Evolutionary conservation across 176 grass and related monocot genomes (phyloP).

Genomic region (Carex littledalei): DNA sequence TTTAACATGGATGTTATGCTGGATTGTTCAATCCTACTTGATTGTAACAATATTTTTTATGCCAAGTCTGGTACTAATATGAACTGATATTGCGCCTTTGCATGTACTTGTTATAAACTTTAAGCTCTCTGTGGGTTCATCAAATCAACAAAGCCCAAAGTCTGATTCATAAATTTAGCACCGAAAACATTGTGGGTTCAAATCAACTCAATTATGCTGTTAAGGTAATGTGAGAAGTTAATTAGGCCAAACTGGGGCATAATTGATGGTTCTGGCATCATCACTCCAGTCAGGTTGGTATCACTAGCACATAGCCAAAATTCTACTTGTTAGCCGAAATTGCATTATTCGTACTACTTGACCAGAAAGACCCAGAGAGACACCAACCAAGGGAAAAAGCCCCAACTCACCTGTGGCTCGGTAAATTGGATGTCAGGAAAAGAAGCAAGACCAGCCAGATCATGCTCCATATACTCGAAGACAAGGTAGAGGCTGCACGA

Average conservation of each 20-base stretch:
- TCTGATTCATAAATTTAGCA: not conserved
- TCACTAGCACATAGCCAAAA: not conserved
- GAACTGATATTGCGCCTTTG: not conserved
- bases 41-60: not conserved
- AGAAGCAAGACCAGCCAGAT: constrained; percentile 86
- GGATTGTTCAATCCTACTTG: not conserved
- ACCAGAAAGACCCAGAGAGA: not conserved
- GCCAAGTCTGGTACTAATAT: not conserved
- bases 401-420: constrained; percentile 63
- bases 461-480: constrained; percentile 99
- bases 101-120: not conserved
- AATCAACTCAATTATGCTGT: not conserved
- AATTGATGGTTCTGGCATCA: too few relatives aligned
- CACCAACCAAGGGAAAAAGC: not conserved
- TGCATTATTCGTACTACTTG: not conserved
- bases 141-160: not conserved
- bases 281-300: not conserved
- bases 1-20: not conserved
- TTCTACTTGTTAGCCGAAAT: not conserved
- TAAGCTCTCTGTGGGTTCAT: not conserved
- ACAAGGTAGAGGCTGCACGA: constrained; percentile 99
- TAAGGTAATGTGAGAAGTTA: too few relatives aligned
- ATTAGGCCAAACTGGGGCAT: too few relatives aligned
- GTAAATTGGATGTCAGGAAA: constrained; percentile 84
- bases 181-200: not conserved